Evolutionary conservation across 805 yeast species (phyloP).

Genomic region (Zygoascus flipseniorum): DNA sequence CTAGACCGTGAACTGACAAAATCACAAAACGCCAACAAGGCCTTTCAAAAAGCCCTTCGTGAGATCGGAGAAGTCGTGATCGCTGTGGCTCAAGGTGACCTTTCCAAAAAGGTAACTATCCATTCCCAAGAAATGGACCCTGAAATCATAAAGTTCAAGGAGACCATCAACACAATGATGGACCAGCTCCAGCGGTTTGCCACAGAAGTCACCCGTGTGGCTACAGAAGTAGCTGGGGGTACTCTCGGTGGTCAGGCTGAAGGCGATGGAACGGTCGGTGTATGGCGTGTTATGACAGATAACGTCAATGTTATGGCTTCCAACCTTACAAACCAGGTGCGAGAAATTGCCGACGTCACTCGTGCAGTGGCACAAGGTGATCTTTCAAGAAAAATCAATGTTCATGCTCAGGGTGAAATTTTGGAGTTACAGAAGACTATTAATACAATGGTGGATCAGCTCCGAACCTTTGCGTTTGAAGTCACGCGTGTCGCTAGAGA

Average conservation of each 20-base stretch:
- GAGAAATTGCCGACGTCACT: conserved; percentile 86
- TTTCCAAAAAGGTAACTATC: conserved; percentile 69
- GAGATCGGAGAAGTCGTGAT: conserved; percentile 83
- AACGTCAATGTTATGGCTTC: conserved; percentile 87
- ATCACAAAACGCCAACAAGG: conserved; percentile 51
- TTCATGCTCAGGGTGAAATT: conserved; percentile 88
- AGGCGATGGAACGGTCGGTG: conserved; percentile 76
- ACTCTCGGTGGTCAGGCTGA: conserved; percentile 85
- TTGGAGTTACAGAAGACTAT: conserved; percentile 78
- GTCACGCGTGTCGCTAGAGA: conserved; percentile 82
- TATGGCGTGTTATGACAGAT: conserved; percentile 81
- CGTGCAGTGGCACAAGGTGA: conserved; percentile 86
- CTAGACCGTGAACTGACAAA: conserved; percentile 31
- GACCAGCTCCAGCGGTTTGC: conserved; percentile 78
- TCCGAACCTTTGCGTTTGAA: conserved; percentile 75
- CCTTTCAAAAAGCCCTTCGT: conserved; percentile 55
- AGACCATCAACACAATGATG: conserved; percentile 82
- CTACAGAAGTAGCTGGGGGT: conserved; percentile 87
- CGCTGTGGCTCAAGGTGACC: conserved; percentile 83
- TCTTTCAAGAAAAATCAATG: conserved; percentile 71
- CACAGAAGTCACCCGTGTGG: conserved; percentile 72
- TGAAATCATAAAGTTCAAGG: conserved; percentile 69
- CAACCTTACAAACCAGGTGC: conserved; percentile 77
- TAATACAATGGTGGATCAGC: conserved; percentile 82
- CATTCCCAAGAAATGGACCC: conserved; percentile 69